phyloP scores from a whole-genome alignment of 1,284 basidiomycete genomes.

The Cutaneotrichosporon dermatis region DNA sequence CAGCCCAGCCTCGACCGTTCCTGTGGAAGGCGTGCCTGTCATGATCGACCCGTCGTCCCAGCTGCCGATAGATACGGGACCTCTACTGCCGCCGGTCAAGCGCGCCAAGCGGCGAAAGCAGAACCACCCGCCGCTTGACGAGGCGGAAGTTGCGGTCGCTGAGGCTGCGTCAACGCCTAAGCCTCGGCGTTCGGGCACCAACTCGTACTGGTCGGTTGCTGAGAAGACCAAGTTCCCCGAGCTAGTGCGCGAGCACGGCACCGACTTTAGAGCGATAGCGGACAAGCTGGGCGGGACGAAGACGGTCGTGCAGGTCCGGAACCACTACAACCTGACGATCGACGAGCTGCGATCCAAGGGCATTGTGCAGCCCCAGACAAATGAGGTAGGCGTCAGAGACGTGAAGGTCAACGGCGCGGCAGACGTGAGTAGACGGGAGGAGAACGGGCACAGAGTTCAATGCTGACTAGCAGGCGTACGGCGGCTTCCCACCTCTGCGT shows the following conservation, averaged over 20 bases:
- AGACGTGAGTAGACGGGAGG: not conserved
- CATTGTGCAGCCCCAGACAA: constrained; percentile 13
- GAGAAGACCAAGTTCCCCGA: constrained; percentile 58
- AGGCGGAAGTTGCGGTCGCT: not conserved
- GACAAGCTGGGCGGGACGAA: constrained; percentile 65
- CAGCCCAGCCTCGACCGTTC: not conserved
- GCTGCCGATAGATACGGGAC: constrained; percentile 15
- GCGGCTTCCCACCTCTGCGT: constrained; percentile 12
- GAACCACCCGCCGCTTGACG: constrained; percentile 7
- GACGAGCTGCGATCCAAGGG: constrained; percentile 14
- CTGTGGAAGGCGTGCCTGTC: constrained; percentile 4
- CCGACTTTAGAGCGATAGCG: constrained; percentile 70
- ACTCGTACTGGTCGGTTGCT: constrained; percentile 55
- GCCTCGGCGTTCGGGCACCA: constrained; percentile 26
- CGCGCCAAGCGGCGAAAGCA: constrained; percentile 32
- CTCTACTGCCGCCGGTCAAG: constrained; percentile 37
- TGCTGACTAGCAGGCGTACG: constrained; percentile 1
- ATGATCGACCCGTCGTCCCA: constrained; percentile 13
- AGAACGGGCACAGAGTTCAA: no score
- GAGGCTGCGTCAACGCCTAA: constrained; percentile 9
- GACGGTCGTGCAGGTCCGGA: constrained; percentile 70
- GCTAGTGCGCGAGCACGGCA: constrained; percentile 64
- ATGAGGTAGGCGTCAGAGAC: constrained; percentile 17
- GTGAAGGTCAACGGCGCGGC: constrained; percentile 21
- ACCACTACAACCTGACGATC: constrained; percentile 48